A percentile compares a stretch with the other conserved stretches of the same genome.
phyloP scores from a whole-genome alignment of 768 basidiomycete genomes.

The Vararia minispora region DNA sequence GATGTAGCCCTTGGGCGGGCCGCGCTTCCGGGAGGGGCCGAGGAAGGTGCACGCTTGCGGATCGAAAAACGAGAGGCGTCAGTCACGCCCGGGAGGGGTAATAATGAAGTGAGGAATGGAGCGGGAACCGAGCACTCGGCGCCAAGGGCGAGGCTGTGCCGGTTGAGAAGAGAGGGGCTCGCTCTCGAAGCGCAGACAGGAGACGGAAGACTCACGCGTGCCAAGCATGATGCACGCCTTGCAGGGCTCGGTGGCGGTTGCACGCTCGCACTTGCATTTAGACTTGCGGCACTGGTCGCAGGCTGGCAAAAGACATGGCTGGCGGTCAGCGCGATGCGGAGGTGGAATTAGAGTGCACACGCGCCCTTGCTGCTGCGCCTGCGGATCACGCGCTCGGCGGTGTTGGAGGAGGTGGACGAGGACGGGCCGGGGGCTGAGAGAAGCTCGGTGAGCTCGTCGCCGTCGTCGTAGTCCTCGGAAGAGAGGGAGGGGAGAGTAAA shows the following conservation, averaged over 20 bases:
- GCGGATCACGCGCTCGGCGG: slow-evolving; percentile 44
- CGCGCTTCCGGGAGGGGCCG: slow-evolving; percentile 72
- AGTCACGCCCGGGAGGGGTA: slow-evolving; percentile 9
- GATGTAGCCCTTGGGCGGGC: slow-evolving; percentile 90
- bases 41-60: slow-evolving; percentile 62
- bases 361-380: slow-evolving; percentile 70
- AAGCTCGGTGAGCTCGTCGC: slow-evolving; percentile 40
- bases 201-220: slow-evolving; percentile 38
- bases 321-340: not conserved
- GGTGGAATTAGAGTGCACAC: slow-evolving; percentile 1
- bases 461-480: slow-evolving; percentile 52
- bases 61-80: slow-evolving; percentile 5
- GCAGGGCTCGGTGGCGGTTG: slow-evolving; percentile 50
- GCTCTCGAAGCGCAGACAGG: slow-evolving; percentile 4
- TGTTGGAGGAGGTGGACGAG: slow-evolving; percentile 9
- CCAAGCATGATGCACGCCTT: slow-evolving; percentile 66
- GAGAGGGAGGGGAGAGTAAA: no score
- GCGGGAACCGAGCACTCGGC: slow-evolving; percentile 3
- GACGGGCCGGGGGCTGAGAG: slow-evolving; percentile 18
- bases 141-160: slow-evolving; percentile 3
- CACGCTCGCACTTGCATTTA: slow-evolving; percentile 70
- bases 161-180: not conserved
- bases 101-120: slow-evolving; percentile 7
- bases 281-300: slow-evolving; percentile 82
- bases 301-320: slow-evolving; percentile 28